These are phyloP conservation scores for Ophiostoma novo-ulmi DNA, from an alignment of 2,329 filamentous ascomycete genomes.

Conservation along the genomic window DNA sequence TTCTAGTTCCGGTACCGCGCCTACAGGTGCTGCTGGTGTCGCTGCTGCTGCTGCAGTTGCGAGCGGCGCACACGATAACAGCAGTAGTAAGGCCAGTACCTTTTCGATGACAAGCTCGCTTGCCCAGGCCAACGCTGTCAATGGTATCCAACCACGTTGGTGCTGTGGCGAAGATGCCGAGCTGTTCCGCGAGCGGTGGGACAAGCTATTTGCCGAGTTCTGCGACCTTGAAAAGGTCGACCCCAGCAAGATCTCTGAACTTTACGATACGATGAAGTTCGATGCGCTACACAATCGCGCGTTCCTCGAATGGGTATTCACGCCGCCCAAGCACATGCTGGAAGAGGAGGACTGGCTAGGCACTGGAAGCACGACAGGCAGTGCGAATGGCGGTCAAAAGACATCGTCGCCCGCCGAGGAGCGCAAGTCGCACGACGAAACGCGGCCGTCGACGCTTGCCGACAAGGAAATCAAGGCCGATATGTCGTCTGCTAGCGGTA, in stretches of 20 bases:
- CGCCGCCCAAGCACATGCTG: slow-evolving; percentile 71
- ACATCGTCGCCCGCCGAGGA: slow-evolving; percentile 12
- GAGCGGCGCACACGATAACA: not conserved
- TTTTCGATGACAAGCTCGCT: slow-evolving; percentile 38
- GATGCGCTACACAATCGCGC: slow-evolving; percentile 94
- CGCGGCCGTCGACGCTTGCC: not conserved
- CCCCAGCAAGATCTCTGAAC: slow-evolving; percentile 95
- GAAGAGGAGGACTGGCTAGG: slow-evolving; percentile 54
- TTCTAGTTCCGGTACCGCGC: not conserved
- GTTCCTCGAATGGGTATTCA: slow-evolving; percentile 97
- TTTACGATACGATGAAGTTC: slow-evolving; percentile 99
- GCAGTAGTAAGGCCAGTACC: slow-evolving; percentile 33
- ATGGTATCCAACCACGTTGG: slow-evolving; percentile 81
- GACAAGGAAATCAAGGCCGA: slow-evolving; percentile 20
- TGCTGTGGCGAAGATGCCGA: slow-evolving; percentile 94
- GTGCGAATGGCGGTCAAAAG: not conserved
- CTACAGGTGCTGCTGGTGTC: not conserved
- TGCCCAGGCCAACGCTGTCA: slow-evolving; percentile 57
- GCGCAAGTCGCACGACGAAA: slow-evolving; percentile 24
- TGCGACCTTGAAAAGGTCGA: slow-evolving; percentile 97
- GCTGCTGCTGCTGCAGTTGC: not conserved
- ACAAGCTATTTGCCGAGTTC: slow-evolving; percentile 95
- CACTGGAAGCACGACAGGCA: slow-evolving; percentile 16
- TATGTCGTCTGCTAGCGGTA: not conserved
- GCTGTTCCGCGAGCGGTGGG: slow-evolving; percentile 94